Base-by-base conservation (phyloP, 345 rosid species). In the Rhodamnia argentea region DNA sequence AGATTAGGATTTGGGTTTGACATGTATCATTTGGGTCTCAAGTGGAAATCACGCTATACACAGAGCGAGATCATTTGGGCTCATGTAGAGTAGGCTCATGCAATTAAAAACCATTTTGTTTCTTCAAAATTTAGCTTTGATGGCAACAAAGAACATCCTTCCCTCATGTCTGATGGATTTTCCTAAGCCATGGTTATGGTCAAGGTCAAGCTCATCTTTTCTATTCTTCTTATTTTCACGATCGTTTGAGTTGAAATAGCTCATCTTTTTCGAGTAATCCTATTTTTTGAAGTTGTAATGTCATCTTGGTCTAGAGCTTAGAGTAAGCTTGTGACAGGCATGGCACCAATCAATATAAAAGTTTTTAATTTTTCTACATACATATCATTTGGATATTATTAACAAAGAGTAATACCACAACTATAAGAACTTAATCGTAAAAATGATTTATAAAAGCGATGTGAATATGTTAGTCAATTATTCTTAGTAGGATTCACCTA, bases 281-380 rank as follows among this genome's bases (percentile, higher is more conserved):
- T n/a, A 60, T 60, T 60, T 60, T 27, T 2, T 37, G 7, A 60
- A 60, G 7, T 13, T 13, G 37, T 27, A 60, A 13, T 60, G 10
- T n/a, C 37, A 2, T 1, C 37, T 60, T 0, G 1, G 4, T 27
- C 37, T 13, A 13, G 16, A 60, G 1, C n/a, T 13, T 3, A 13
- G 16, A 13, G 8, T 13, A 60, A n/a, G 18, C 2, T 6, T 5
- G 18, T 60, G 37, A 5, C 18, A n/a, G 0, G 20, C 2, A 0
- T 5, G 0, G 37, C 0, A 0, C 37, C 37, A 60, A 27, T 60
- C 18, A 60, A 60, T 9, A 27, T 59, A 27, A 60, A n/a, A 13
- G 10, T 27, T 27, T n/a, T 12, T 60, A 13, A 60, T 6, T 60
- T 6, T 27, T 3, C 27, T 59, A 5, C 18, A 0, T 16, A n/a